Base-by-base conservation (phyloP, 805 yeast species). In the Candida ficus region DNA sequence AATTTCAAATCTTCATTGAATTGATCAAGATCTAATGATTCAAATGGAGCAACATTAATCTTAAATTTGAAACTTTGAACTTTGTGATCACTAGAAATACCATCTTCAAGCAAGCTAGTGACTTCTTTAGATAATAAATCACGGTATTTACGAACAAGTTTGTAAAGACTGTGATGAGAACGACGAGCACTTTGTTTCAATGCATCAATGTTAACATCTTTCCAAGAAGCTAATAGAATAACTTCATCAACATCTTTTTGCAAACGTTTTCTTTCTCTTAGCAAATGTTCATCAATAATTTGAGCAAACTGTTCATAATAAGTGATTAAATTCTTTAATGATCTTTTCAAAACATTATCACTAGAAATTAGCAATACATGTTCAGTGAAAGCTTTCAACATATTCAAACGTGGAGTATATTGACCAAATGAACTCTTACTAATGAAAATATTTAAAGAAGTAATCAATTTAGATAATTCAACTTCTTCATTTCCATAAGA, bases 201-300 rank as follows among this genome's bases (percentile, higher is more conserved):
- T 0, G 99, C 96, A 56, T 85, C 95, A 33, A 89, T 77, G 54
- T 93, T 95, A 11, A 89, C 90, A 64, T 93, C 99, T 52, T 90
- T 89, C 98, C 98, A 95, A 54, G 96, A 86, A 2, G 99, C 97
- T 13, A 93, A 68, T 33, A 87, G 64, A 32, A 93, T 88, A 4
- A 89, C 81, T 43, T 93, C 99, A 27, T 78, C 71, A 10, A 93
- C 75, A 37, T 88, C 88, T 56, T 90, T 91, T 43, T 81, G 87
- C 27, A 91, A 64, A 3, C 63, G 60, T 52, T 73, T 76, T 58
- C 71, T 79, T 1, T 71, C 70, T 1, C 56, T 54, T 0, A 50
- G 52, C 9, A 89, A 55, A 10, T 64, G 59, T 0, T 71, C 73
- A 2, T 59, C 57, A n/a, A 91, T 64, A 1, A 58, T 50, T 0